A percentile compares a stretch with the other conserved stretches of the same genome.
phyloP scores from a whole-genome alignment of 139 green algal genomes.

The Penium margaritaceum region DNA sequence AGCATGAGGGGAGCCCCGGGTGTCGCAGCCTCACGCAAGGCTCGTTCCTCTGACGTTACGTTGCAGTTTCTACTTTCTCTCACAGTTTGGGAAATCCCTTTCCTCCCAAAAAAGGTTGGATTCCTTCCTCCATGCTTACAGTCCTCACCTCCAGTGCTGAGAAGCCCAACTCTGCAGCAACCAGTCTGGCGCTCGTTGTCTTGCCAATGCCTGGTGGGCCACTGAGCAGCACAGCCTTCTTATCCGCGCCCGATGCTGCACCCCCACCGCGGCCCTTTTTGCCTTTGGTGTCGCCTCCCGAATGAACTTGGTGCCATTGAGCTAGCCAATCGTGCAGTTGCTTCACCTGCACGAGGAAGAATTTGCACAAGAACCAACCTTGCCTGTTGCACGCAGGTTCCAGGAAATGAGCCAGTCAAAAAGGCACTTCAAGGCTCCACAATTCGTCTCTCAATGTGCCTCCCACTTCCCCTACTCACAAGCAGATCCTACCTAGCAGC shows the following conservation, averaged over 20 bases:
- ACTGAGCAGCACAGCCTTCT: constrained; percentile 86
- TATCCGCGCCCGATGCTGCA: constrained; percentile 39
- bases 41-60: too few species aligned
- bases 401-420: neutral
- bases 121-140: too few species aligned
- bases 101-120: too few species aligned
- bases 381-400: neutral
- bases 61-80: too few species aligned
- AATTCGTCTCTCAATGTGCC: too few species aligned
- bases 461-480: too few species aligned
- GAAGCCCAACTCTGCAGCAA: constrained; percentile 52
- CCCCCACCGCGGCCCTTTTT: constrained; percentile 20
- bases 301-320: constrained; percentile 67
- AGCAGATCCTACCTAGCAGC: too few species aligned
- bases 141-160: constrained; percentile 34
- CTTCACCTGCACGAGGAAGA: constrained; percentile 26
- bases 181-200: constrained; percentile 70
- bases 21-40: too few species aligned
- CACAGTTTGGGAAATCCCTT: too few species aligned
- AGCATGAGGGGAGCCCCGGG: too few species aligned
- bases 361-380: neutral
- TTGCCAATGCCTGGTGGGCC: constrained; percentile 90
- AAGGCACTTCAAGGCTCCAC: too few species aligned
- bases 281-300: constrained; percentile 46
- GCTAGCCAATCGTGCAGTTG: constrained; percentile 59